Evolutionary conservation across 441 rosid species (phyloP).

Genomic region (Erodium moschatum): DNA sequence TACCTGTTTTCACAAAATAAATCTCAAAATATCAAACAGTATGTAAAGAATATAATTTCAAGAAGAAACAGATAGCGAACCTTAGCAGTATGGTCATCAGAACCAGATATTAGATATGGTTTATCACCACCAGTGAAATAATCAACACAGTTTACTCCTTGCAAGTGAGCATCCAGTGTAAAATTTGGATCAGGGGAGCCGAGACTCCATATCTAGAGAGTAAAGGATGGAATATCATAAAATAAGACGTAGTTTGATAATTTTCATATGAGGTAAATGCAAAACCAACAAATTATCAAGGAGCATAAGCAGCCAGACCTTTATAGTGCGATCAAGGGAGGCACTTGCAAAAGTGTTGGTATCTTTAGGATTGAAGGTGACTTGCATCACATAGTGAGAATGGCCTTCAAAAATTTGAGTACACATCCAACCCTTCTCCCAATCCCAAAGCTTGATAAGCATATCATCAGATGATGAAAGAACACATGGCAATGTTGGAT

Average conservation of each 20-base stretch:
- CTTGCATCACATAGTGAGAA: constrained; percentile 87
- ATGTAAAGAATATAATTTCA: neutral
- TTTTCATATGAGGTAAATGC: neutral
- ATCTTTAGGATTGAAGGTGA: constrained; percentile 59
- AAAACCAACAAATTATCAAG: constrained; percentile 9
- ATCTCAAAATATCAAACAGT: constrained; percentile 2
- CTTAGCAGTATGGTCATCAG: constrained; percentile 94
- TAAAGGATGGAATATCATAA: constrained; percentile 8
- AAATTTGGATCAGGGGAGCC: constrained; percentile 94
- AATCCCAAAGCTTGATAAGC: constrained; percentile 88
- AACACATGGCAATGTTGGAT: constrained; percentile 69
- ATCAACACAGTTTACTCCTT: constrained; percentile 91
- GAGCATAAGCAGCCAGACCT: constrained; percentile 35
- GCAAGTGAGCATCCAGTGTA: constrained; percentile 81
- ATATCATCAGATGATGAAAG: constrained; percentile 77
- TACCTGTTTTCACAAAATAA: constrained; percentile 31
- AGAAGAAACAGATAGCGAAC: constrained; percentile 32
- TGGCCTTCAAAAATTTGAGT: constrained; percentile 73
- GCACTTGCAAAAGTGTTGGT: constrained; percentile 72
- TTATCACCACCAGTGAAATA: constrained; percentile 86
- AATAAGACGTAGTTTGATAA: constrained; percentile 5
- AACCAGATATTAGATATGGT: constrained; percentile 77
- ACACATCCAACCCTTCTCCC: constrained; percentile 91
- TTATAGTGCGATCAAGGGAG: constrained; percentile 74
- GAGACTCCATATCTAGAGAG: constrained; percentile 76